These are phyloP conservation scores for Testicularia cyperi DNA, from an alignment of 1,284 basidiomycete species.

Conservation along the genomic window DNA sequence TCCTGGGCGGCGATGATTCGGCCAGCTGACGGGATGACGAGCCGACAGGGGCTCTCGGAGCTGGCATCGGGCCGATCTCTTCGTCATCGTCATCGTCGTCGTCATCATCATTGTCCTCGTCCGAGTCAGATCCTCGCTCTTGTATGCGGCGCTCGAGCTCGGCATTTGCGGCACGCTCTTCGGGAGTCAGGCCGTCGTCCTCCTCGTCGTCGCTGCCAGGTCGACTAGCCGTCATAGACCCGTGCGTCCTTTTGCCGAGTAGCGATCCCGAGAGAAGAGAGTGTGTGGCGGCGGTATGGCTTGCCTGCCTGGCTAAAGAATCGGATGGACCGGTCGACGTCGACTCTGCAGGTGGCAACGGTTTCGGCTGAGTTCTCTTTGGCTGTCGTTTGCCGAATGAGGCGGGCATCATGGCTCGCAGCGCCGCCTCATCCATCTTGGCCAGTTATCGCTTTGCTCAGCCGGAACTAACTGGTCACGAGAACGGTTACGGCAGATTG, in stretches of 20 bases:
- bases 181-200: conserved; percentile 48
- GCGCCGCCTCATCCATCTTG: conserved; percentile 55
- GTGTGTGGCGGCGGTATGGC: too few species aligned
- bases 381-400: conserved; percentile 35
- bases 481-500: too few species aligned
- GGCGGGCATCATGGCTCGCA: conserved; percentile 55
- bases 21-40: not conserved
- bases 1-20: too few species aligned
- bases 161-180: conserved; percentile 35
- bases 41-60: not conserved
- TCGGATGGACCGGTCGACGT: not conserved
- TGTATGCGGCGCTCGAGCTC: conserved; percentile 11
- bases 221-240: too few species aligned
- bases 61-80: conserved; percentile 20
- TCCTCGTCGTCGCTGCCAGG: conserved; percentile 12
- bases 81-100: conserved; percentile 14
- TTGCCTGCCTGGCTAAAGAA: too few species aligned
- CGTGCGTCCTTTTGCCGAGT: too few species aligned
- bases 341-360: not conserved
- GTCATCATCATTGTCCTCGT: conserved; percentile 20
- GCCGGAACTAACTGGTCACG: too few species aligned
- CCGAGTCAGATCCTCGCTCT: conserved; percentile 4
- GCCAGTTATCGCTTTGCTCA: too few species aligned
- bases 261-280: too few species aligned
- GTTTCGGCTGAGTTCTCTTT: not conserved